Base-by-base conservation (phyloP, 345 rosid species). In the Eucalyptus marginata region DNA sequence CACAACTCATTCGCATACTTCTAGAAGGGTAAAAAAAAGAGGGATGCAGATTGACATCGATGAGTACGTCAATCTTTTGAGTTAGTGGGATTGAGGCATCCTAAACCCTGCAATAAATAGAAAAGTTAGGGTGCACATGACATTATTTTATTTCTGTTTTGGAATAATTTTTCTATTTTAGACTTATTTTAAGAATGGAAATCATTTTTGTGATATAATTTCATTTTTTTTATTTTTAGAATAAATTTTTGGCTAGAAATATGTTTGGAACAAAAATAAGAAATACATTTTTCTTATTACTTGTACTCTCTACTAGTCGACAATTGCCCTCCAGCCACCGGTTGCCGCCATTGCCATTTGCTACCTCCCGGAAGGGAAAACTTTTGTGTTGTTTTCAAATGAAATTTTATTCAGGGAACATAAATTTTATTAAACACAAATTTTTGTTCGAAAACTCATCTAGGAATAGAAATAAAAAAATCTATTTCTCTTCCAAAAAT, bases 331-430 rank as follows among this genome's bases (percentile, higher is more conserved):
- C 10, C 2, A 1, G 1, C 25, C 58, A 52, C 4, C 0, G 2
- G 2, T 52, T 52, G 58, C 0, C 0, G 2, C 25, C 2, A 0
- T 0, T 3, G 49, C 49, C 49, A 47, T 47, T 0, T 10, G 13
- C 4, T 7, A 0, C 10, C 10, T 52, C 25, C 0, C 0, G 0
- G 4, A 52, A 52, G 0, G 1, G 58, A 52, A 10, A 52, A 52
- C 18, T 52, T 18, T 18, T 20, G 5, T 52, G 10, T 52, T 52
- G 2, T 52, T 18, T 18, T 8, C 10, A 52, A 52, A 52, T 18
- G 5, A 3, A 52, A 52, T 52, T 52, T 52, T 0, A 52, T 52
- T 52, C 0, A 3, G 1, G 9, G 5, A 52, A 52, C 2, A 52
- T 18, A 18, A 18, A 18, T 18, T 0, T 18, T 52, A 20, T 52